Evolutionary conservation across 495 filamentous ascomycete species (phyloP), one percentile per base, ranked within the genome.

Genomic region (Platismatia glauca): DNA sequence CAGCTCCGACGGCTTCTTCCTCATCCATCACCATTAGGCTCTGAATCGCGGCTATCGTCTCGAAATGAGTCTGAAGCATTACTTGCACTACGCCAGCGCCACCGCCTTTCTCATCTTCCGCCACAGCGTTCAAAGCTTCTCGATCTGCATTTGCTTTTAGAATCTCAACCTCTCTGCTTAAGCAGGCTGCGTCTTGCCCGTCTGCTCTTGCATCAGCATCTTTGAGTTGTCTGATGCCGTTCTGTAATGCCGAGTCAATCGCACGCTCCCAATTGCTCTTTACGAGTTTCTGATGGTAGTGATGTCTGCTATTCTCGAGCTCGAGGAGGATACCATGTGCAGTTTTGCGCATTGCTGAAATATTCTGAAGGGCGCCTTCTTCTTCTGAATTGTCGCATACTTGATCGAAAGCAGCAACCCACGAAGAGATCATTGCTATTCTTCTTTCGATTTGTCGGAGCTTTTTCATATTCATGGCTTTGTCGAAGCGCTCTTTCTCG

Each of bases 361-460:
- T 74, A 55, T 82, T 86, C 4, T 76, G 72, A 71, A 92, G 85
- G 3, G 82, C 75, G 18, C 85, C 81, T 57, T 89, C 86, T 43
- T 81, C 77, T 55, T 89, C 90, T 16, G 84, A 80, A 15, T 75
- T 77, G 24, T 87, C 90, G 68, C 86, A 91, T 7, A 93, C 86
- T 24, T 80, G 77, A 62, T 97, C 95, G 68, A 99, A 97, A 29
- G 90, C 91, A 13, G 88, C 89, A 68, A 96, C 87, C 94, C 94
- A 99, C 1, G 89, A 84, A 7, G 87, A 91, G 34, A 99, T 78
- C 62, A 95, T 79, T 5, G 82, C 81, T 61, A 95, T 95, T 38
- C 94, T 81, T 66, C 89, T 81, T 74, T 96, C 91, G 48, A 97
- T 84, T 63, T 91, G 86, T 56, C 86, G 83, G 62, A 91, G 73